Conservation (phyloP, 1,284 basidiomycete species). For the Phellopilus nigrolimitatus region DNA sequence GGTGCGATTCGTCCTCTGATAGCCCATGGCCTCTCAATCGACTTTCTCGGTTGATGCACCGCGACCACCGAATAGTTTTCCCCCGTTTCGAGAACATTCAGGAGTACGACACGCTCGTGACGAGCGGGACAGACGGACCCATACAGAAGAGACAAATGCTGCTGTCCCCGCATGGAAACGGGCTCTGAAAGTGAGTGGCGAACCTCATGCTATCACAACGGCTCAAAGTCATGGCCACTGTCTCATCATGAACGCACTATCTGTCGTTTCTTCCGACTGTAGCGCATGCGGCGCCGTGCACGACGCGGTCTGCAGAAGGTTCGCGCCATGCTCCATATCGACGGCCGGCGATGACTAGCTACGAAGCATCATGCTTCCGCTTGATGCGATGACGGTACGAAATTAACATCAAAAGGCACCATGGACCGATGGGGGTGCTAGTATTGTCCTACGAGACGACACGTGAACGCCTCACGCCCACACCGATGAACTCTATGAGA, state of each 20-base stretch:
- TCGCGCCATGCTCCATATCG: neutral
- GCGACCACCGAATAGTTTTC: neutral
- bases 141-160: neutral
- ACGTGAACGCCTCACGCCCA: too few relatives aligned
- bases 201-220: too few relatives aligned
- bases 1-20: neutral
- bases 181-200: neutral
- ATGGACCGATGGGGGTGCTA: too few relatives aligned
- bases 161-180: neutral
- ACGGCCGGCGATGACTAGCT: constrained; percentile 1
- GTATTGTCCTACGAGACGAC: too few relatives aligned
- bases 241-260: too few relatives aligned
- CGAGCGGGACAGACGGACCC: neutral
- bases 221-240: too few relatives aligned
- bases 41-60: constrained; percentile 4
- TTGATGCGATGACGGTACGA: neutral
- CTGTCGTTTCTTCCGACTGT: neutral
- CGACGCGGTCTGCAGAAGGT: constrained; percentile 6
- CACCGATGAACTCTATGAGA: too few relatives aligned
- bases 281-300: constrained; percentile 14
- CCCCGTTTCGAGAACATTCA: neutral
- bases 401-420: neutral
- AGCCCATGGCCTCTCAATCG: constrained; percentile 16
- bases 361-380: neutral
- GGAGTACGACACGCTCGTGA: neutral